These are phyloP conservation scores for Epichloe aotearoae DNA, from an alignment of 2,329 filamentous ascomycete genomes.

Conservation along the genomic window DNA sequence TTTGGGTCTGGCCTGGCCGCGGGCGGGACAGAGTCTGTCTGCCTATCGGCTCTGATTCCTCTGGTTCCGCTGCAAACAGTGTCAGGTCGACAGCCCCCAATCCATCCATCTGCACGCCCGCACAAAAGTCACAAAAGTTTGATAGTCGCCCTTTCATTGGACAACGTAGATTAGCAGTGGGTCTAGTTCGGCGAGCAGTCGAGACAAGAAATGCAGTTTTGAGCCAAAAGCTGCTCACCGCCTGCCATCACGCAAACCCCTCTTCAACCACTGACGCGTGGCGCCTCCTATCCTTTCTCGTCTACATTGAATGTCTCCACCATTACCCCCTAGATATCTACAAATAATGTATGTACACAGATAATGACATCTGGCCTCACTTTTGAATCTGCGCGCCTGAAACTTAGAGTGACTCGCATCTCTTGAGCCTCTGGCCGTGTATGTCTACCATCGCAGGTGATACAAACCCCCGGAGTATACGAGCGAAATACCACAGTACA, in stretches of 20 bases:
- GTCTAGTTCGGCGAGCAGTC: constrained; percentile 8
- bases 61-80: neutral
- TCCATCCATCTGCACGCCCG: constrained; percentile 1
- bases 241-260: constrained; percentile 3
- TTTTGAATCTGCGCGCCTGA: neutral
- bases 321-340: no score
- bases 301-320: neutral
- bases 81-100: neutral
- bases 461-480: neutral
- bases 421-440: neutral
- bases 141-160: constrained; percentile 25
- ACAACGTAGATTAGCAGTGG: constrained; percentile 2
- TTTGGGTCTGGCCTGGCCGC: neutral
- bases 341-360: no score
- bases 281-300: neutral
- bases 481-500: neutral
- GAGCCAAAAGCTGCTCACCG: constrained; percentile 9
- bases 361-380: no score
- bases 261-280: neutral
- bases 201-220: constrained; percentile 10
- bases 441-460: neutral
- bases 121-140: constrained; percentile 22
- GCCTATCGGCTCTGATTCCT: neutral
- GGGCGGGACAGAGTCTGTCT: neutral
- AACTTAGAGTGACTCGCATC: neutral